Base-by-base conservation (phyloP, 1,139 yeast species). In the Waltiozyma sp. region DNA sequence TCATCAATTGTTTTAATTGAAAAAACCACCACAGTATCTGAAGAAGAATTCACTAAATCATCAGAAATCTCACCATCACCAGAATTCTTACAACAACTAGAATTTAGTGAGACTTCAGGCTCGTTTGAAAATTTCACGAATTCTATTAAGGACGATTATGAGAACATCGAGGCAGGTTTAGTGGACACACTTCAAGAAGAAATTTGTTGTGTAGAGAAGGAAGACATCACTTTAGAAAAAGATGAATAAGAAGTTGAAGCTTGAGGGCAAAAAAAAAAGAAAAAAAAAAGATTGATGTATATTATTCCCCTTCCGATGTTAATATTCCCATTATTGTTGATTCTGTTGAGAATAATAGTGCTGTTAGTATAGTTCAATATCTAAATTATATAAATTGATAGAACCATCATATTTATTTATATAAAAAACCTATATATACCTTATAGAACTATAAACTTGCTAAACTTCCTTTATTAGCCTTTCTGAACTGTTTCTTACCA, bases 401-500 rank as follows among this genome's bases (percentile, higher is more conserved):
- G n/a, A n/a, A n/a, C n/a, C n/a, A n/a, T n/a, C n/a, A n/a, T 21
- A 21, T 21, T 21, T 5, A 21, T 21, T 21, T 21, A 21, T 21
- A 21, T 21, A 21, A 4, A 21, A 4, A 21, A 21, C 8, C 23
- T 4, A 21, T 21, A n/a, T n/a, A n/a, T n/a, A n/a, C 23, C 23
- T 21, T 21, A 21, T 21, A 21, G 7, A 21, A 21, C 4, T 21
- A 5, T 21, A 21, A 5, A 21, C 23, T 21, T 21, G 23, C 42
- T n/a, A 69, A 56, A 15, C 70, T 63, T 49, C 70, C 72, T 44
- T 75, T 63, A 16, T 71, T 70, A 6, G 88, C 82, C 46, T 67
- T 68, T 46, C 70, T 68, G 63, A 87, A 77, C 9, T 75, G 70
- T 40, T 67, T 66, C 53, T 75, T 75, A 46, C 72, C 75, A 14